Conservation (phyloP, 169 alveolate genomes). For the Plasmodium chabaudi region DNA sequence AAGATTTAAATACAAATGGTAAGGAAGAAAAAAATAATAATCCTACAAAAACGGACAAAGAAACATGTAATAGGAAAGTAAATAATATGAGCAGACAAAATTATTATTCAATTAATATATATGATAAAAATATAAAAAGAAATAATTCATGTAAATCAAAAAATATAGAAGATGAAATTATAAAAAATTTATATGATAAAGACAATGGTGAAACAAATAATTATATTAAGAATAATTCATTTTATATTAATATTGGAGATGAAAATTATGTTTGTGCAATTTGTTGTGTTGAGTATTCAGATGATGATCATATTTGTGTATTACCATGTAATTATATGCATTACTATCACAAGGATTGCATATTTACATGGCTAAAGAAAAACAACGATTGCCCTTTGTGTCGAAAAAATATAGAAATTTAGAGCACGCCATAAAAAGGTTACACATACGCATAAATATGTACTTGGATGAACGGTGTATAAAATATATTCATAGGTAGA, state of each 20-base stretch:
- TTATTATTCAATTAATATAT: too few species aligned
- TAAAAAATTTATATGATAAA: conserved; percentile 30
- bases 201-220: conserved; percentile 8
- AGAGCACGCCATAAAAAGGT: conserved; percentile 8
- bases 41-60: neutral
- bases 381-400: conserved; percentile 86
- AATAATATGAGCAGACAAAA: neutral
- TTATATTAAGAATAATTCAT: conserved; percentile 14
- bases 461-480: too few species aligned
- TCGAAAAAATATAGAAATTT: conserved; percentile 77
- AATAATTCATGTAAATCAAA: too few species aligned
- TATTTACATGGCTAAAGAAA: conserved; percentile 82
- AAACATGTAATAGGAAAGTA: neutral
- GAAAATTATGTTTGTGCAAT: conserved; percentile 58
- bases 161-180: too few species aligned
- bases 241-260: conserved; percentile 50
- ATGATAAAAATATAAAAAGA: too few species aligned
- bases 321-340: conserved; percentile 86
- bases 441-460: neutral
- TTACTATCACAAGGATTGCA: conserved; percentile 84
- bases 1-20: too few species aligned
- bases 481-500: too few species aligned
- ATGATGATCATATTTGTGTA: conserved; percentile 80
- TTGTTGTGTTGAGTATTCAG: conserved; percentile 40
- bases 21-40: neutral